Evolutionary conservation across 768 basidiomycete genomes (phyloP).

Genomic region (Kwoniella botswanensis): DNA sequence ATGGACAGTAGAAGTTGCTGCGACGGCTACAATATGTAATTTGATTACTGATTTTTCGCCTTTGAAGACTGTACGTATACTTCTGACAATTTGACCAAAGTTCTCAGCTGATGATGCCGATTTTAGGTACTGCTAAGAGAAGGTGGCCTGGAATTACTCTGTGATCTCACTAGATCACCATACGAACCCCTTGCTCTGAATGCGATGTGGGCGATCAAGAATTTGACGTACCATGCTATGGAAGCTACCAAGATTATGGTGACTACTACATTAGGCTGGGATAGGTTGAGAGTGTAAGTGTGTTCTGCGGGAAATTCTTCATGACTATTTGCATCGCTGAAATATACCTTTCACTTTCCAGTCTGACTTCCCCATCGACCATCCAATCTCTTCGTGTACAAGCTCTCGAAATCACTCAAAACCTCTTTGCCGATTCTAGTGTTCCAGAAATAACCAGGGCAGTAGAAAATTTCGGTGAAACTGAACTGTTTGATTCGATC

Average conservation of each 20-base stretch:
- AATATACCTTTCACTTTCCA: not conserved
- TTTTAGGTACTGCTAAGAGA: conserved; percentile 69
- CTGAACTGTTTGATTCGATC: conserved; percentile 34
- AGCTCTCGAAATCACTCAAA: conserved; percentile 43
- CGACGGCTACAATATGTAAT: conserved; percentile 79
- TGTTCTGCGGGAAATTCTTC: conserved; percentile 8
- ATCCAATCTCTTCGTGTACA: conserved; percentile 33
- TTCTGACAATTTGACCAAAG: not conserved
- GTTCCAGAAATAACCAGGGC: conserved; percentile 34
- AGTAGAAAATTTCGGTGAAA: conserved; percentile 37
- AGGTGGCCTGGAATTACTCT: conserved; percentile 70
- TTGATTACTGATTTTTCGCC: conserved; percentile 86
- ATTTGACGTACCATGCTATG: conserved; percentile 71
- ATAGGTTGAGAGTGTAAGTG: conserved; percentile 66
- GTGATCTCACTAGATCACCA: conserved; percentile 64
- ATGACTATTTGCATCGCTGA: not conserved
- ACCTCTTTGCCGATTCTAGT: conserved; percentile 44
- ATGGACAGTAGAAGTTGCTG: conserved; percentile 71
- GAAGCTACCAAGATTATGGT: conserved; percentile 69
- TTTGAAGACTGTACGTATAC: conserved; percentile 66
- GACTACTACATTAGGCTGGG: conserved; percentile 74
- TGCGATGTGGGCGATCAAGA: conserved; percentile 86
- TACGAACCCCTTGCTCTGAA: conserved; percentile 70
- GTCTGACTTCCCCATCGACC: conserved; percentile 18
- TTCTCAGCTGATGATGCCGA: not conserved